A percentile compares a stretch with the other conserved stretches of the same genome.
Evolutionary conservation across 2,329 filamentous ascomycete species (phyloP).

Genomic region (Curvularia spicifera): DNA sequence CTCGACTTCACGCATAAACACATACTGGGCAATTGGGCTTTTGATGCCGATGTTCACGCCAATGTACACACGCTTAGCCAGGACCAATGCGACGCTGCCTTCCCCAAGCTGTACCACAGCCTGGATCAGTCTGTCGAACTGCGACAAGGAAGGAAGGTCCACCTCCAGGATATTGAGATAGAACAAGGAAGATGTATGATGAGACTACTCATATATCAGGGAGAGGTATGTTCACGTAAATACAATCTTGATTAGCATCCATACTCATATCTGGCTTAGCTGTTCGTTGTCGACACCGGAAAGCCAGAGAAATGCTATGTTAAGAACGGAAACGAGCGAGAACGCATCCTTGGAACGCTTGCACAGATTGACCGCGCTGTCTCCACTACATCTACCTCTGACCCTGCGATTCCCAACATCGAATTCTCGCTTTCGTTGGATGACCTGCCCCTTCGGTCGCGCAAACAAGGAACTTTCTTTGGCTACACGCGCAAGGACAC

Average conservation of each 20-base stretch:
- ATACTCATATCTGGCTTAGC: constrained; percentile 25
- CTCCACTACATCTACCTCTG: constrained; percentile 33
- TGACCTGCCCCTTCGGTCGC: constrained; percentile 42
- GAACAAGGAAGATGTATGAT: constrained; percentile 42
- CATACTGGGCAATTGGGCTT: constrained; percentile 28
- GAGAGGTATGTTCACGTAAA: constrained; percentile 32
- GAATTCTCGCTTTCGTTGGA: constrained; percentile 44
- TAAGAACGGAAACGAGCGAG: constrained; percentile 44
- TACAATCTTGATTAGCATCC: not conserved
- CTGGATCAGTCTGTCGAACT: constrained; percentile 34
- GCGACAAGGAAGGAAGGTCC: constrained; percentile 37
- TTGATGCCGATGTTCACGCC: constrained; percentile 39
- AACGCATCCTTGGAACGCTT: constrained; percentile 44
- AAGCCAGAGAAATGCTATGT: constrained; percentile 44
- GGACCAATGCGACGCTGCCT: constrained; percentile 43
- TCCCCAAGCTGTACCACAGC: constrained; percentile 43
- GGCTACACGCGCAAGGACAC: constrained; percentile 42
- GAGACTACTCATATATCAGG: constrained; percentile 38
- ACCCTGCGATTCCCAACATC: constrained; percentile 40
- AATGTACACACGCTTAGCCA: constrained; percentile 43
- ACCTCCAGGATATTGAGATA: constrained; percentile 39
- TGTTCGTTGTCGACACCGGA: constrained; percentile 42
- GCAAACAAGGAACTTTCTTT: constrained; percentile 35
- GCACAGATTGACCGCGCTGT: constrained; percentile 44
- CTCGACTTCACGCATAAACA: constrained; percentile 14